Conservation (phyloP, 306 rosid genomes). For the Acacia acuminata region DNA sequence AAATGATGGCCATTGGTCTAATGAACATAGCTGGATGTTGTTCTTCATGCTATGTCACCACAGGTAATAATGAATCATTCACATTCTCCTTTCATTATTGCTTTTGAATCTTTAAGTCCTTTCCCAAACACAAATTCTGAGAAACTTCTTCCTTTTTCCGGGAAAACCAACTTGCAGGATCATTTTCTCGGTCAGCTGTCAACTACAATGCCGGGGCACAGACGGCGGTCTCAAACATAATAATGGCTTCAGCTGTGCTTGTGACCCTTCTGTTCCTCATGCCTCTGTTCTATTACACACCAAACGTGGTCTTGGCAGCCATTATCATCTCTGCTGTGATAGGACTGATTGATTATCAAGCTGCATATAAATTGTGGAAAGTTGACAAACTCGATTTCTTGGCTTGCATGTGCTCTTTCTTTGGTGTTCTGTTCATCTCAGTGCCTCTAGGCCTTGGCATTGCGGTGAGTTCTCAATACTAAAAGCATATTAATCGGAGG, state of each 20-base stretch:
- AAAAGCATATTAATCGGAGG: background rate
- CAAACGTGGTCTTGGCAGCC: slow-evolving; percentile 82
- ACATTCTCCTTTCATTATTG: slow-evolving; percentile 20
- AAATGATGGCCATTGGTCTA: slow-evolving; percentile 98
- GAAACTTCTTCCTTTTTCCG: slow-evolving; percentile 14
- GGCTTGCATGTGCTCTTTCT: slow-evolving; percentile 86
- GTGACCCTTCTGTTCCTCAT: slow-evolving; percentile 89
- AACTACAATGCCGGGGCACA: slow-evolving; percentile 93
- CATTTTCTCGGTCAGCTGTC: slow-evolving; percentile 96
- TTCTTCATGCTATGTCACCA: slow-evolving; percentile 89
- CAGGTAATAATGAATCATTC: slow-evolving; percentile 52
- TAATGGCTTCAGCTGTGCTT: slow-evolving; percentile 92
- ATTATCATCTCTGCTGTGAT: slow-evolving; percentile 93
- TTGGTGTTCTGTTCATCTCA: slow-evolving; percentile 91
- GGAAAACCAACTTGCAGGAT: slow-evolving; percentile 59
- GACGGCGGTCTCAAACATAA: slow-evolving; percentile 80
- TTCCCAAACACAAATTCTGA: background rate
- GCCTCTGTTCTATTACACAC: slow-evolving; percentile 94
- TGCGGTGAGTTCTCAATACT: slow-evolving; percentile 59
- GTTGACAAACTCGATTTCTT: slow-evolving; percentile 94
- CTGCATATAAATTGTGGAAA: slow-evolving; percentile 74
- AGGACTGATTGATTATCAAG: slow-evolving; percentile 79
- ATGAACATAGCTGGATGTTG: slow-evolving; percentile 96
- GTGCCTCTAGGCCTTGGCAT: slow-evolving; percentile 93
- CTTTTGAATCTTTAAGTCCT: background rate